Conservation (phyloP, 331 rosid genomes). For the Malus hybrid region DNA sequence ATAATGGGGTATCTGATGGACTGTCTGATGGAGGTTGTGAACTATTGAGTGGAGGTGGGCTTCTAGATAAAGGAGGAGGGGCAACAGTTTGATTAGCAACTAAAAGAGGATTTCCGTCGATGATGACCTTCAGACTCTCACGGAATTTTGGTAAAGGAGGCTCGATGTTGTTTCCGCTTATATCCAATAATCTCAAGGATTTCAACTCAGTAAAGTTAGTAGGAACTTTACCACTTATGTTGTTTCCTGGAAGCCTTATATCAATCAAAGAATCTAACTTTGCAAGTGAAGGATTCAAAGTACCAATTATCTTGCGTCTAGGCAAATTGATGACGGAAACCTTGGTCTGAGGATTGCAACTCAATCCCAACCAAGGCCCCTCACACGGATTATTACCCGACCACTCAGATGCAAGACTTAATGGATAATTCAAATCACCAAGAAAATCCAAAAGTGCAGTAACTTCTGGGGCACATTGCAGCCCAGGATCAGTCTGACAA, state of each 20-base stretch:
- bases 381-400: constrained; percentile 66
- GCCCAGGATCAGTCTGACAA: constrained; percentile 54
- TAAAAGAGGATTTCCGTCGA: constrained; percentile 47
- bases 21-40: constrained; percentile 19
- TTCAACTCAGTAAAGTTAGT: constrained; percentile 32
- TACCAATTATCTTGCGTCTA: constrained; percentile 42
- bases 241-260: constrained; percentile 50
- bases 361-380: constrained; percentile 64
- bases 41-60: constrained; percentile 17
- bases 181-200: constrained; percentile 55
- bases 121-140: constrained; percentile 33
- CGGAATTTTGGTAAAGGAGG: constrained; percentile 61
- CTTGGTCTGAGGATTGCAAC: constrained; percentile 42
- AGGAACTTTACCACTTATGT: constrained; percentile 47
- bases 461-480: constrained; percentile 52
- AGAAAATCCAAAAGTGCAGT: constrained; percentile 53
- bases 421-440: constrained; percentile 47
- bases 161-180: constrained; percentile 46
- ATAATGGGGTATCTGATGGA: not conserved
- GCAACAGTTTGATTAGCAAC: constrained; percentile 20
- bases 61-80: constrained; percentile 12
- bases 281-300: constrained; percentile 64
- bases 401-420: constrained; percentile 53
- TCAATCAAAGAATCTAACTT: constrained; percentile 49
- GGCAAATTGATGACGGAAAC: constrained; percentile 64